These are phyloP conservation scores for Solanum hybrid DNA, from an alignment of 305 asterid species.

Conservation along the genomic window DNA sequence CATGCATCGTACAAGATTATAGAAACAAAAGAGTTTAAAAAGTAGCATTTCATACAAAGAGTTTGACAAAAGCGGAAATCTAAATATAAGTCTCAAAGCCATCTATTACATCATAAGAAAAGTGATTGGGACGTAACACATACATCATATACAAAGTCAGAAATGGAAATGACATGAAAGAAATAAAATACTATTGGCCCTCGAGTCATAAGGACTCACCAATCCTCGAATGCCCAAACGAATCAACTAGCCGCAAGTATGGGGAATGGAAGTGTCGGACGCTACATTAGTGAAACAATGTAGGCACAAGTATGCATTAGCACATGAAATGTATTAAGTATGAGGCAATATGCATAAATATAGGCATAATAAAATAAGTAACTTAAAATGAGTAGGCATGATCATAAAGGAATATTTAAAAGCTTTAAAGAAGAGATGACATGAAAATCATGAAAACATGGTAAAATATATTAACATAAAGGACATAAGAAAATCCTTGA, in stretches of 20 bases:
- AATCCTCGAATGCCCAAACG: neutral
- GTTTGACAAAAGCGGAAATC: neutral
- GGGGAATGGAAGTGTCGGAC: neutral
- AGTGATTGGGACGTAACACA: neutral
- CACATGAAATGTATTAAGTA: neutral
- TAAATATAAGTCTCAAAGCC: neutral
- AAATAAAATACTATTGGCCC: no score
- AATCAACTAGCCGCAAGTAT: neutral
- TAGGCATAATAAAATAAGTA: neutral
- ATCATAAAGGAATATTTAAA: no score
- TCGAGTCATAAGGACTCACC: neutral
- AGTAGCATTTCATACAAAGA: neutral
- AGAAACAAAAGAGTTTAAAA: neutral
- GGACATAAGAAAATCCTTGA: neutral
- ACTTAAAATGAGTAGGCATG: neutral
- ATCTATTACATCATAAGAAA: no score
- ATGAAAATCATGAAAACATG: neutral
- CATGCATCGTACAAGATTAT: neutral
- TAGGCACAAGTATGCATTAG: neutral
- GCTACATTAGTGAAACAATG: neutral
- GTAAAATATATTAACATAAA: neutral
- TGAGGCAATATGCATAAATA: neutral
- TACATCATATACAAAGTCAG: neutral
- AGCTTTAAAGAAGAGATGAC: neutral
- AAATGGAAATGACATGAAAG: no score